Evolutionary conservation across 2,329 filamentous ascomycete genomes (phyloP), one percentile per base, ranked within the genome.

Genomic region (Raffaelea arxii): DNA sequence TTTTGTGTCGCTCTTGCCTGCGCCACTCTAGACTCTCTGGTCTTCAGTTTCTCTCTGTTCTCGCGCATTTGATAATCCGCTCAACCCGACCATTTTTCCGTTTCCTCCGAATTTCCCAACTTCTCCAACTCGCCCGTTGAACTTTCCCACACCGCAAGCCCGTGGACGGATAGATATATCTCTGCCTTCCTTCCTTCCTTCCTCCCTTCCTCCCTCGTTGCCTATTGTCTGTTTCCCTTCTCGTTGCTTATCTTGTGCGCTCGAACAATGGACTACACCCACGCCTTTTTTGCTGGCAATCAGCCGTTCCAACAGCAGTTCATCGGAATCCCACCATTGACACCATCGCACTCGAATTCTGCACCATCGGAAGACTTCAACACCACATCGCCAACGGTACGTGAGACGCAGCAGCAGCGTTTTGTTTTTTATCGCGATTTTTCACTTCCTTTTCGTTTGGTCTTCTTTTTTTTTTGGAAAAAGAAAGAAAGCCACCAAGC

Each of bases 301-400:
- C 70, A 74, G 63, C 64, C 70, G 43, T 77, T 74, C 62, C 72
- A 71, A 56, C 52, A 74, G 62, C 72, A 71, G 55, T 78, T 77
- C 58, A 68, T 77, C 58, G 65, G 68, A 52, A 69, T 78, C 46
- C 64, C 70, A 47, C 73, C 73, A 41, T 58, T 76, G 58, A 77
- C 74, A 51, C 74, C 75, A 25, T 75, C 74, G 47, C 70, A 74
- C 59, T 72, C 74, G 48, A 73, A 73, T 55, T 75, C 74, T 46
- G 69, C 70, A 39, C 63, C 65, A 24, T 76, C 74, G 32, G 74
- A 77, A 47, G 74, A 78, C 46, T 78, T 72, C 62, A 68, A 64
- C 57, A 70, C 65, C 48, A 71, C 71, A 45, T 77, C 75, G 54
- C 70, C 75, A 55, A 70, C 74, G 59, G 75, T 78, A 64, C 64